Conservation (phyloP, 208 protist genomes). For the Crithidia mellificae region DNA sequence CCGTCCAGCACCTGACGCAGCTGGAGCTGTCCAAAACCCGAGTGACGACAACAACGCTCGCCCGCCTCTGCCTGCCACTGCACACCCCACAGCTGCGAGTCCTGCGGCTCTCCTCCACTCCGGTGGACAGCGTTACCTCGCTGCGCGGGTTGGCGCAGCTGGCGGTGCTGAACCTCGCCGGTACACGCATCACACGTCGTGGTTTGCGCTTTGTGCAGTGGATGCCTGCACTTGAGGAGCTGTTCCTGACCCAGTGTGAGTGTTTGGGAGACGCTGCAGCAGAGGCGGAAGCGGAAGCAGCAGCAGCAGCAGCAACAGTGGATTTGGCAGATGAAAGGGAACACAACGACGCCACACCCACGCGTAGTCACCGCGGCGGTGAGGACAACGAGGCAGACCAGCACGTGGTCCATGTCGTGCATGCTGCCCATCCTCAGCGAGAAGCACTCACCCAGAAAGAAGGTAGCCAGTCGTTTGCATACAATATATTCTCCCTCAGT, state of each 20-base stretch:
- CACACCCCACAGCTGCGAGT: slow-evolving; percentile 11
- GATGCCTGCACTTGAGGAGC: slow-evolving; percentile 14
- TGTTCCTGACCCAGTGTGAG: slow-evolving; percentile 12
- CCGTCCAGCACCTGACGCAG: not conserved
- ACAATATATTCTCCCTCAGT: no score
- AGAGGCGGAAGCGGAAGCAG: no score
- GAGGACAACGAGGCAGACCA: no score
- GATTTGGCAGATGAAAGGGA: no score
- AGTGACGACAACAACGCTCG: not conserved
- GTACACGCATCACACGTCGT: not conserved
- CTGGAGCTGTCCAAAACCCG: slow-evolving; percentile 10
- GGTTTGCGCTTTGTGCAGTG: slow-evolving; percentile 13
- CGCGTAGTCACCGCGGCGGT: no score
- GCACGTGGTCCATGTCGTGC: no score
- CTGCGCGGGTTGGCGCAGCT: not conserved
- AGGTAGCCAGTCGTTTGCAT: no score
- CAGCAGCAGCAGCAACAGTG: not conserved
- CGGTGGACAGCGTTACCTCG: slow-evolving; percentile 6
- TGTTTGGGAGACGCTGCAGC: not conserved
- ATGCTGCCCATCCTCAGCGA: no score
- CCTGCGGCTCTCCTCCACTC: slow-evolving; percentile 8
- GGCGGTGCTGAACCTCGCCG: slow-evolving; percentile 5
- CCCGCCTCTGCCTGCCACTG: not conserved
- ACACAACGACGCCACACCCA: no score
- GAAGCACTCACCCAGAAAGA: no score